Evolutionary conservation across 306 rosid species (phyloP).

Genomic region (Ormosia emarginata): DNA sequence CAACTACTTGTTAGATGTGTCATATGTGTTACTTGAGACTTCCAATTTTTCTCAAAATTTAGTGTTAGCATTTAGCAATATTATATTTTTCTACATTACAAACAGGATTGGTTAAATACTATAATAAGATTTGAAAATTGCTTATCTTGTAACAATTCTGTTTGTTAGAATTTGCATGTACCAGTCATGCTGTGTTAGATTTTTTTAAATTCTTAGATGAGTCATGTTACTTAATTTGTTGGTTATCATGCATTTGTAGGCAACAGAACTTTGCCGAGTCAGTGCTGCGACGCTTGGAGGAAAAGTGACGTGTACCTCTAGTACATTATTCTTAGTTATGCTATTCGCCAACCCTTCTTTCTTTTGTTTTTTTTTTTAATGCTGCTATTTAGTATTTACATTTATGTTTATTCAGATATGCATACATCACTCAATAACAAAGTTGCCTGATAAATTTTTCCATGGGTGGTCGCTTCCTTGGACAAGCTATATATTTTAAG

Average conservation of each 20-base stretch:
- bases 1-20: not conserved
- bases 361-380: not conserved
- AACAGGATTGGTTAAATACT: not conserved
- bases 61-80: not conserved
- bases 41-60: not conserved
- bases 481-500: not conserved
- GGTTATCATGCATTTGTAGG: conserved; percentile 44
- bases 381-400: not conserved
- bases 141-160: not conserved
- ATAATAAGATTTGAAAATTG: not conserved
- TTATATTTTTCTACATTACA: not conserved
- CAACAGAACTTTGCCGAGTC: conserved; percentile 88
- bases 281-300: conserved; percentile 76
- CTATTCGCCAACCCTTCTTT: not conserved
- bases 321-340: conserved; percentile 2
- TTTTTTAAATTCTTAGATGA: not conserved
- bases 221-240: not conserved
- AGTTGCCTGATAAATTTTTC: not conserved
- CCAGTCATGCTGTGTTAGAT: not conserved
- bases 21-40: not conserved
- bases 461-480: not conserved
- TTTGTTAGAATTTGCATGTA: not conserved
- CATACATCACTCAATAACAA: not conserved
- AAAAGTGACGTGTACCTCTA: conserved; percentile 38
- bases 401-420: conserved; percentile 8